Conservation (phyloP, 768 basidiomycete species). For the Trichaptum fuscoviolaceum region DNA sequence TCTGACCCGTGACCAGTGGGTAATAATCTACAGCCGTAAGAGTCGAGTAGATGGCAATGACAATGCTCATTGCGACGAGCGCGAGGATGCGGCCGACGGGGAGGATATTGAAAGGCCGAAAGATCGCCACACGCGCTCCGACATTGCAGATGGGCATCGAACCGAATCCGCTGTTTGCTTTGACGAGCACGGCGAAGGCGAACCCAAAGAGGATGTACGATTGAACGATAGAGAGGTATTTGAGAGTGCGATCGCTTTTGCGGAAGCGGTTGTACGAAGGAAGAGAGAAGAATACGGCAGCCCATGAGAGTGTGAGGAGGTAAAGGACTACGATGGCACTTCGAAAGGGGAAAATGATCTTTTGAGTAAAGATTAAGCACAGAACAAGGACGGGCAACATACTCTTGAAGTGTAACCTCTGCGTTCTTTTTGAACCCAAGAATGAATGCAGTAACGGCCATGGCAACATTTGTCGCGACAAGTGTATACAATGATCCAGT, state of each 20-base stretch:
- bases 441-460: slow-evolving; percentile 6
- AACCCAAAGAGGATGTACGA: slow-evolving; percentile 9
- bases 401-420: slow-evolving; percentile 11
- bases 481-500: slow-evolving; percentile 7
- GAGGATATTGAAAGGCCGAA: slow-evolving; percentile 5
- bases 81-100: neutral
- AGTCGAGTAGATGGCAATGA: neutral
- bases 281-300: slow-evolving; percentile 8
- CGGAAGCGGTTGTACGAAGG: slow-evolving; percentile 7
- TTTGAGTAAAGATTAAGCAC: neutral
- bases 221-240: slow-evolving; percentile 9
- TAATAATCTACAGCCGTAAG: neutral
- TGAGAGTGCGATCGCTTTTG: neutral
- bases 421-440: slow-evolving; percentile 6
- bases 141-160: slow-evolving; percentile 1
- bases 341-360: neutral
- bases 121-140: neutral
- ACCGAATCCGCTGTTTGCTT: neutral
- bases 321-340: slow-evolving; percentile 10
- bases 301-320: slow-evolving; percentile 8
- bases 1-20: neutral
- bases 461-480: slow-evolving; percentile 9
- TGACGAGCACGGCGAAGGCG: slow-evolving; percentile 4
- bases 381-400: neutral
- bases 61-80: neutral